Percentiles rank a stretch among this genome's conserved stretches.
phyloP scores from a whole-genome alignment of 495 filamentous ascomycete genomes.

The Cudoniella acicularis region DNA sequence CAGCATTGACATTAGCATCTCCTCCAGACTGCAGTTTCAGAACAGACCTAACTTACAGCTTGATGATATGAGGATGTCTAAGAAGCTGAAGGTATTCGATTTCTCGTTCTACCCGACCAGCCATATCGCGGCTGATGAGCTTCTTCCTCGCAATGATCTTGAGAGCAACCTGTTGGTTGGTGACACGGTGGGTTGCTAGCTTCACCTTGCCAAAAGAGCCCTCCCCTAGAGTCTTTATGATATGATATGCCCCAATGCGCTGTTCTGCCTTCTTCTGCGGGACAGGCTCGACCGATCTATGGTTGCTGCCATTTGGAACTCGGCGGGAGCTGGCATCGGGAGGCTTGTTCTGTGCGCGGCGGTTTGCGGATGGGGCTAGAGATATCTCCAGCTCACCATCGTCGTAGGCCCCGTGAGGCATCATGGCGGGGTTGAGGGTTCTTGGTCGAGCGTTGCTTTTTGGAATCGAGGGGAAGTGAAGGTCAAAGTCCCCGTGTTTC shows the following conservation, averaged over 20 bases:
- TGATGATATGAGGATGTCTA: constrained; percentile 97
- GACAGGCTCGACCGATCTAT: constrained; percentile 25
- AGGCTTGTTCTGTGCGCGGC: constrained; percentile 37
- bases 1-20: constrained; percentile 4
- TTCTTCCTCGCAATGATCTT: constrained; percentile 97
- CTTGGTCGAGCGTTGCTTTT: constrained; percentile 9
- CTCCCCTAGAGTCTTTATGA: constrained; percentile 88
- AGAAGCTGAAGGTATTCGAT: constrained; percentile 96
- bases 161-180: constrained; percentile 88
- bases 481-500: not conserved
- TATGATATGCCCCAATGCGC: constrained; percentile 84
- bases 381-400: constrained; percentile 93
- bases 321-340: constrained; percentile 22
- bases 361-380: constrained; percentile 62
- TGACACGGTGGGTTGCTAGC: constrained; percentile 85
- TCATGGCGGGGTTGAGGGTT: constrained; percentile 27
- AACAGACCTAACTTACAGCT: constrained; percentile 61
- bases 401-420: constrained; percentile 61
- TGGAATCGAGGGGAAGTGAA: constrained; percentile 1
- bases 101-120: constrained; percentile 92
- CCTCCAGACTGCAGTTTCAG: not conserved
- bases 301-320: constrained; percentile 30
- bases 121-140: constrained; percentile 93
- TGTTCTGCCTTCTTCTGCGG: constrained; percentile 55
- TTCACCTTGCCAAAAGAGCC: constrained; percentile 99